Evolutionary conservation across 257 asterid species (phyloP).

Genomic region (Linderniella brevidens): DNA sequence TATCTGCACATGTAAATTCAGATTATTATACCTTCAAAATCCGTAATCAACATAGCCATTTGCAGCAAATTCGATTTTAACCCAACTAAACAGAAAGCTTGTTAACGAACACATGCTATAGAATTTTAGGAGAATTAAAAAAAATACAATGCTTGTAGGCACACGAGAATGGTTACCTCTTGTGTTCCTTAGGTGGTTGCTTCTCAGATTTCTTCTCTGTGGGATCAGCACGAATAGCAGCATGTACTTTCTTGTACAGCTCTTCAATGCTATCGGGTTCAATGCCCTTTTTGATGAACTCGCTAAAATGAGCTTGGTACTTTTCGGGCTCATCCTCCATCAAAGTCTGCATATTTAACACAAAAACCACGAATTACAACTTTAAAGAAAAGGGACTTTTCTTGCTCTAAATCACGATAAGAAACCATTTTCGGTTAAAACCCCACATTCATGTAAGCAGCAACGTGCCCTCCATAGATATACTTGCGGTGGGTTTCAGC

Average conservation of each 20-base stretch:
- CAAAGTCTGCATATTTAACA: slow-evolving; percentile 14
- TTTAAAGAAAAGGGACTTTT: no score
- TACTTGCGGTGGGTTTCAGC: slow-evolving; percentile 73
- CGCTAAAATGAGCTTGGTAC: slow-evolving; percentile 30
- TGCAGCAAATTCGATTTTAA: no score
- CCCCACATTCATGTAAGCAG: slow-evolving; percentile 66
- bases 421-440: no score
- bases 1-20: slow-evolving; percentile 16
- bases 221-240: slow-evolving; percentile 61
- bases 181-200: slow-evolving; percentile 41
- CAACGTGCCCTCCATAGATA: slow-evolving; percentile 69
- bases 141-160: no score
- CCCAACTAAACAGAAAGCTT: no score
- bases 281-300: slow-evolving; percentile 24
- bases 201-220: slow-evolving; percentile 34
- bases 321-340: slow-evolving; percentile 46
- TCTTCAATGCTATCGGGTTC: slow-evolving; percentile 28
- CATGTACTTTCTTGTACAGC: slow-evolving; percentile 39
- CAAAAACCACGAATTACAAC: no score
- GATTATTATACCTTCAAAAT: no score
- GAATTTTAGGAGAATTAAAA: no score
- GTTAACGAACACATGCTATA: no score
- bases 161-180: slow-evolving; percentile 22
- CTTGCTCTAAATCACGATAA: no score
- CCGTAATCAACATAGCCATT: no score